Conservation (phyloP, 1,284 basidiomycete genomes). For the Peniophora sp. region DNA sequence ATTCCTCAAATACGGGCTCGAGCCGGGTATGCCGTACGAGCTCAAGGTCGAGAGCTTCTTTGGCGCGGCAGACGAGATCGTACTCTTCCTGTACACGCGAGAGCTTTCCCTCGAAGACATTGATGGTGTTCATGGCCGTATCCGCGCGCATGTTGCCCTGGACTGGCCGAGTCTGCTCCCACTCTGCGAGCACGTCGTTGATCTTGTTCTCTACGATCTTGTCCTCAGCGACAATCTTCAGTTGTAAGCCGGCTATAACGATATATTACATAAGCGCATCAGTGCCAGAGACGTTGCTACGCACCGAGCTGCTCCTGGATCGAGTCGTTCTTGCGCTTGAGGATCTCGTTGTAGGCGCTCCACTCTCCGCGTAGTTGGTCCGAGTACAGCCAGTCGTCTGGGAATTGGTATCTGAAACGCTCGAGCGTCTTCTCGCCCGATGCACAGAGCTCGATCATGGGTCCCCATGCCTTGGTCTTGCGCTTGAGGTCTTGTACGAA, state of each 20-base stretch:
- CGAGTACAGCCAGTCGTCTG: slow-evolving; percentile 96
- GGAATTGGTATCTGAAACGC: slow-evolving; percentile 94
- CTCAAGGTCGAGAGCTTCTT: slow-evolving; percentile 94
- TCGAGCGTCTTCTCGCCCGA: slow-evolving; percentile 96
- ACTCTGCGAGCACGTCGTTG: slow-evolving; percentile 83
- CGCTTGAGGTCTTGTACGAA: slow-evolving; percentile 98
- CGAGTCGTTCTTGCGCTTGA: slow-evolving; percentile 95
- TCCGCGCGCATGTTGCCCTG: slow-evolving; percentile 95
- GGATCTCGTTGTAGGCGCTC: slow-evolving; percentile 97
- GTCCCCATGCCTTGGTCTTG: slow-evolving; percentile 95
- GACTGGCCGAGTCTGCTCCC: slow-evolving; percentile 94
- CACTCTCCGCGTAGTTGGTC: slow-evolving; percentile 97
- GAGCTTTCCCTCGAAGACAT: slow-evolving; percentile 87
- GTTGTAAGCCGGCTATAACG: slow-evolving; percentile 77
- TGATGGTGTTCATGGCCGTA: slow-evolving; percentile 91
- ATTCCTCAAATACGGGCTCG: slow-evolving; percentile 90
- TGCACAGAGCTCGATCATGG: slow-evolving; percentile 91
- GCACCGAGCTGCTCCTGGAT: slow-evolving; percentile 95
- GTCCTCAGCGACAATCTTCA: slow-evolving; percentile 99
- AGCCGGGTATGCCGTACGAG: slow-evolving; percentile 85
- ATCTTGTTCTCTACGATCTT: slow-evolving; percentile 95
- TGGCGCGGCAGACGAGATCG: slow-evolving; percentile 89
- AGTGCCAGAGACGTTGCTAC: slow-evolving; percentile 12
- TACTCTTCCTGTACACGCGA: slow-evolving; percentile 89
- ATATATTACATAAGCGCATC: neutral